Evolutionary conservation across 1,284 basidiomycete species (phyloP).

Genomic region (Sporisorium scitamineum): DNA sequence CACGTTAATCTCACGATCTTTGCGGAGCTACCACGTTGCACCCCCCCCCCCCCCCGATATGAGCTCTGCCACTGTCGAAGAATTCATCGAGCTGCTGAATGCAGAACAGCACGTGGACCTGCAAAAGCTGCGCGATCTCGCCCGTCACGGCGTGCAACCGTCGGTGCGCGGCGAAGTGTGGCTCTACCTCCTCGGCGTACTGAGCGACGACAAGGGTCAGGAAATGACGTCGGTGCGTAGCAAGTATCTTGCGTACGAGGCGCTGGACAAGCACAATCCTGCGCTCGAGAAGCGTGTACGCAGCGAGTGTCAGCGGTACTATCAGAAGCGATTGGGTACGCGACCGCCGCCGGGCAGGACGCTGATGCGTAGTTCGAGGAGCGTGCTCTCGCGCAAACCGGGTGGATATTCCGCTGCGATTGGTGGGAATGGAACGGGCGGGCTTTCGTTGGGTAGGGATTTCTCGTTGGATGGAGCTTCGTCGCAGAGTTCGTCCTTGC

Average conservation of each 20-base stretch:
- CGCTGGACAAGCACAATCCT: slow-evolving; percentile 62
- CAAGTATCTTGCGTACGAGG: slow-evolving; percentile 66
- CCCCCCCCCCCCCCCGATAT: too few species aligned
- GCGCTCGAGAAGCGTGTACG: slow-evolving; percentile 62
- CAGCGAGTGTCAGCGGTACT: slow-evolving; percentile 64
- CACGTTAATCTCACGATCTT: too few species aligned
- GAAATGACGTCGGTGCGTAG: slow-evolving; percentile 67
- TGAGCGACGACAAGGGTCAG: slow-evolving; percentile 66
- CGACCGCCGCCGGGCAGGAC: slow-evolving; percentile 42
- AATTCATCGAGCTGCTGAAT: slow-evolving; percentile 65
- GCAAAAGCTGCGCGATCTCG: slow-evolving; percentile 61
- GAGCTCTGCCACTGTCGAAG: slow-evolving; percentile 61
- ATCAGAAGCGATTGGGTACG: slow-evolving; percentile 56
- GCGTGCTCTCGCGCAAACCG: slow-evolving; percentile 27
- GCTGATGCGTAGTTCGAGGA: slow-evolving; percentile 40
- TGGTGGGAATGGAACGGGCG: neutral
- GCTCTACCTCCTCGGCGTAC: slow-evolving; percentile 67
- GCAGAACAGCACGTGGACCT: slow-evolving; percentile 67
- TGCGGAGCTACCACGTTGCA: too few species aligned
- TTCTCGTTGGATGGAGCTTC: slow-evolving; percentile 11
- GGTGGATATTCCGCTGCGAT: slow-evolving; percentile 25
- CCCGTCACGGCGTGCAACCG: slow-evolving; percentile 64
- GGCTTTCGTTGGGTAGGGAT: slow-evolving; percentile 7
- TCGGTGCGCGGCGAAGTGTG: slow-evolving; percentile 67
- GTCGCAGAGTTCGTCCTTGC: slow-evolving; percentile 4